Conservation (phyloP, 2,329 filamentous ascomycete genomes). For the Colletotrichum scovillei region DNA sequence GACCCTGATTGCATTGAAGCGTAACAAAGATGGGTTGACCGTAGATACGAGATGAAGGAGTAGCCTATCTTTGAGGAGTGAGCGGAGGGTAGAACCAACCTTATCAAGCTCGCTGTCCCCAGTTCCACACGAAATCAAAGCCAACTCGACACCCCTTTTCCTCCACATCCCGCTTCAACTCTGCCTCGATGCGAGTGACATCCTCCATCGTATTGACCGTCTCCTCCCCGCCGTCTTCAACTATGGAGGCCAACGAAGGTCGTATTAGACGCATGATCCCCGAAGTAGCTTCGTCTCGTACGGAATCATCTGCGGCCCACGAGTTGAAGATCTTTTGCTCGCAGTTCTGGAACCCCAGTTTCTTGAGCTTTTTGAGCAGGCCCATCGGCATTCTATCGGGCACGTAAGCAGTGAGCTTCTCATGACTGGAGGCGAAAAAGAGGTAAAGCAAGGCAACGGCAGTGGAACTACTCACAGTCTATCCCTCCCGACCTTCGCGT, state of each 20-base stretch:
- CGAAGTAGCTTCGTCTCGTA: not conserved
- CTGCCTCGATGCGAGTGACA: conserved; percentile 10
- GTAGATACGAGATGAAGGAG: not conserved
- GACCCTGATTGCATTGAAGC: no score
- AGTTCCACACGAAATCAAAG: conserved; percentile 14
- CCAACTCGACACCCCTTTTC: conserved; percentile 12
- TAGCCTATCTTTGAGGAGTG: not conserved
- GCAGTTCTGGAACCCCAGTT: not conserved
- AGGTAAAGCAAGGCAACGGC: not conserved
- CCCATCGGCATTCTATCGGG: conserved; percentile 7
- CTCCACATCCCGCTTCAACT: conserved; percentile 3
- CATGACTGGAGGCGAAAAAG: not conserved
- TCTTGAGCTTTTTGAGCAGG: conserved; percentile 12
- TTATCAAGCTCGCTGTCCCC: conserved; percentile 12
- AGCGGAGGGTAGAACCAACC: not conserved
- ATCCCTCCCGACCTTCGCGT: conserved; percentile 14
- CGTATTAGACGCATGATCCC: not conserved
- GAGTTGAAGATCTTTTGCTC: conserved; percentile 22
- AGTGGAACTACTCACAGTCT: not conserved
- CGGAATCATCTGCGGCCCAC: conserved; percentile 21
- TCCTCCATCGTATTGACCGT: conserved; percentile 24
- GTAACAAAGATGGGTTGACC: not conserved
- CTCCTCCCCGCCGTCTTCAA: conserved; percentile 18
- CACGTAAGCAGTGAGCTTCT: not conserved
- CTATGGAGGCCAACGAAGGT: conserved; percentile 8